These are phyloP conservation scores for Achaetomiella virescens DNA, from an alignment of 495 filamentous ascomycete species.

Conservation along the genomic window DNA sequence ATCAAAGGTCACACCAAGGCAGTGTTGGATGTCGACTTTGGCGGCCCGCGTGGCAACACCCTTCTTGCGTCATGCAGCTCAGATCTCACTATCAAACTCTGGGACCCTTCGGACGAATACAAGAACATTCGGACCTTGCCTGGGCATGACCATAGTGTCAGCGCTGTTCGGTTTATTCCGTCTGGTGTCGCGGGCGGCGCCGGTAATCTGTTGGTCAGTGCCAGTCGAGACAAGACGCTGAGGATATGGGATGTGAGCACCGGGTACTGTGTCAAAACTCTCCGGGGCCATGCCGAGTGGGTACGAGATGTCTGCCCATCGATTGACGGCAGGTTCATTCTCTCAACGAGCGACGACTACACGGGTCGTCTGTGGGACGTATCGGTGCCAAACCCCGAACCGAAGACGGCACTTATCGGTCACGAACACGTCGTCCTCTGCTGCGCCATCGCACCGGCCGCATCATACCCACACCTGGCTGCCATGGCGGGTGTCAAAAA, in stretches of 20 bases:
- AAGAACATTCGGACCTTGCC: slow-evolving; percentile 90
- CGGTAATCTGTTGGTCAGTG: slow-evolving; percentile 74
- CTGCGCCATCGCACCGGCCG: slow-evolving; percentile 77
- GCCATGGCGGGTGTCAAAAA: slow-evolving; percentile 80
- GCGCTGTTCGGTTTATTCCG: slow-evolving; percentile 82
- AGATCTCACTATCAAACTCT: slow-evolving; percentile 91
- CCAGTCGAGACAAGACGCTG: slow-evolving; percentile 75
- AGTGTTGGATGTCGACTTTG: slow-evolving; percentile 86
- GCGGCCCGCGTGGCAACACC: slow-evolving; percentile 77
- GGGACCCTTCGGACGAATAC: slow-evolving; percentile 92
- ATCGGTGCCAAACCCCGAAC: slow-evolving; percentile 60
- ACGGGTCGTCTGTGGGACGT: slow-evolving; percentile 82
- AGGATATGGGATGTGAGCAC: slow-evolving; percentile 91
- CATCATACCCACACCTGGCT: slow-evolving; percentile 70
- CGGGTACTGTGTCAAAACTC: slow-evolving; percentile 83
- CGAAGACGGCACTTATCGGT: slow-evolving; percentile 73
- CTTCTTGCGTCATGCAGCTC: slow-evolving; percentile 86
- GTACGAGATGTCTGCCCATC: slow-evolving; percentile 80
- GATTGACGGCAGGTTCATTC: slow-evolving; percentile 72
- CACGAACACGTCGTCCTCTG: slow-evolving; percentile 91
- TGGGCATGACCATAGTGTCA: slow-evolving; percentile 90
- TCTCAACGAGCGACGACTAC: slow-evolving; percentile 77
- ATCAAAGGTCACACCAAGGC: slow-evolving; percentile 91
- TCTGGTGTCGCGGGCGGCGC: slow-evolving; percentile 62
- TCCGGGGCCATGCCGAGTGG: slow-evolving; percentile 81